Percentiles rank a stretch among this genome's conserved stretches.
Conservation (phyloP, 805 yeast species). For the Saccharomycopsis capsularis region DNA sequence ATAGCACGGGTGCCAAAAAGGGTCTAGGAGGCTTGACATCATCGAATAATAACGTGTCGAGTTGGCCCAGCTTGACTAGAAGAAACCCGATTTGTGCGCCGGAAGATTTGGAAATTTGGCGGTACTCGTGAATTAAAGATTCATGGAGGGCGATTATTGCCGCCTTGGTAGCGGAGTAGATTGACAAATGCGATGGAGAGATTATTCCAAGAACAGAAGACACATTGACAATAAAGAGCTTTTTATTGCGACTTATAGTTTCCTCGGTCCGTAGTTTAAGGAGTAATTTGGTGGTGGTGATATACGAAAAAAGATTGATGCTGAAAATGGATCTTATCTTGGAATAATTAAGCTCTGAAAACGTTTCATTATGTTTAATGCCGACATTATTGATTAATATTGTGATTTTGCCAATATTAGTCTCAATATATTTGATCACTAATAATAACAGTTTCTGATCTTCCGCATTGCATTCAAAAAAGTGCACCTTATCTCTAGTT, state of each 20-base stretch:
- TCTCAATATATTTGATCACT: conserved; percentile 23
- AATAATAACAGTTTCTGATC: conserved; percentile 22
- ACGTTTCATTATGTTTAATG: conserved; percentile 29
- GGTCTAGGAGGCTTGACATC: conserved; percentile 32
- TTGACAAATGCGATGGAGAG: conserved; percentile 36
- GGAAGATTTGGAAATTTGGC: no score
- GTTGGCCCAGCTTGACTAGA: conserved; percentile 39
- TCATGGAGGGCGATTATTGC: conserved; percentile 38
- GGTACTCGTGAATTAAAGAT: conserved; percentile 31
- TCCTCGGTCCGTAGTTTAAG: neutral
- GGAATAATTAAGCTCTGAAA: conserved; percentile 24
- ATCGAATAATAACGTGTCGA: conserved; percentile 34
- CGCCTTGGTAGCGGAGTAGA: conserved; percentile 39
- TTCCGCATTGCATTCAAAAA: conserved; percentile 30
- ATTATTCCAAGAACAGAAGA: conserved; percentile 36
- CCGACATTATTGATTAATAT: conserved; percentile 38
- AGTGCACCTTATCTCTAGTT: conserved; percentile 18
- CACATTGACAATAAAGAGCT: conserved; percentile 32
- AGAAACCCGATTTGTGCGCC: conserved; percentile 24
- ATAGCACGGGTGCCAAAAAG: conserved; percentile 39
- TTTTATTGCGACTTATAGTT: neutral
- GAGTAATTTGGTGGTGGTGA: conserved; percentile 12
- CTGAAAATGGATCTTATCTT: conserved; percentile 24
- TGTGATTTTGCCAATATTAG: conserved; percentile 16
- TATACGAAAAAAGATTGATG: conserved; percentile 17